phyloP scores from a whole-genome alignment of 805 yeast genomes.

The Wickerhamomyces pijperi region DNA sequence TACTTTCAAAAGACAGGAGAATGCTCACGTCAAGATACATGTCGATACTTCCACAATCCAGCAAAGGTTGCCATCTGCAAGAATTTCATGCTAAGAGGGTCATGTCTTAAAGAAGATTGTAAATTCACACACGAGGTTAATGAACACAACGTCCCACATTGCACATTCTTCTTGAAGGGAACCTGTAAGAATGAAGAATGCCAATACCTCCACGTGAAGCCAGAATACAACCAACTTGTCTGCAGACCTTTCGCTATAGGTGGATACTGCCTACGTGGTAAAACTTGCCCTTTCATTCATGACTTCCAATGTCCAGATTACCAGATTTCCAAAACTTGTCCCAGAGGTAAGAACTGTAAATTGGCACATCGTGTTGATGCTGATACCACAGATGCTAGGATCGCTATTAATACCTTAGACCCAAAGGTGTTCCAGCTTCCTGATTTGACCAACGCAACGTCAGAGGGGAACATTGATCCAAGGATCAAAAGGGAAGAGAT shows the following conservation, averaged over 20 bases:
- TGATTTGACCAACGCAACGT: slow-evolving; percentile 8
- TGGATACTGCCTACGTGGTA: slow-evolving; percentile 60
- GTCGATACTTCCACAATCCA: slow-evolving; percentile 43
- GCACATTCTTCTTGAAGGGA: slow-evolving; percentile 38
- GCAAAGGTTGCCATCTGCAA: slow-evolving; percentile 45
- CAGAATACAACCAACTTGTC: slow-evolving; percentile 26
- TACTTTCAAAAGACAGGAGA: slow-evolving; percentile 18
- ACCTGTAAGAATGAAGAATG: slow-evolving; percentile 39
- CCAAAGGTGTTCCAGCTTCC: slow-evolving; percentile 14
- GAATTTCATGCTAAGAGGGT: slow-evolving; percentile 27
- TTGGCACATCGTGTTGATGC: slow-evolving; percentile 34
- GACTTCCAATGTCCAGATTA: slow-evolving; percentile 60
- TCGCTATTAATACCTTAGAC: slow-evolving; percentile 13
- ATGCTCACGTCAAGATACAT: slow-evolving; percentile 40
- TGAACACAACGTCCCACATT: slow-evolving; percentile 51
- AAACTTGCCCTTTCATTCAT: slow-evolving; percentile 45
- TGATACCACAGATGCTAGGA: slow-evolving; percentile 14
- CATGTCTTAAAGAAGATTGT: slow-evolving; percentile 29
- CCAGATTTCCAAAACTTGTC: slow-evolving; percentile 49
- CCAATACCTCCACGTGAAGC: slow-evolving; percentile 38
- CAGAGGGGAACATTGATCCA: slow-evolving; percentile 12
- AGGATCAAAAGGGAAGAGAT: slow-evolving; percentile 14
- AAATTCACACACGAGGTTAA: slow-evolving; percentile 41
- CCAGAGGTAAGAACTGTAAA: slow-evolving; percentile 39
- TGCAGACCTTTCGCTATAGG: slow-evolving; percentile 61